Evolutionary conservation across 768 basidiomycete genomes (phyloP), one percentile per base, ranked within the genome.

Genomic region (Favolaschia claudopus): DNA sequence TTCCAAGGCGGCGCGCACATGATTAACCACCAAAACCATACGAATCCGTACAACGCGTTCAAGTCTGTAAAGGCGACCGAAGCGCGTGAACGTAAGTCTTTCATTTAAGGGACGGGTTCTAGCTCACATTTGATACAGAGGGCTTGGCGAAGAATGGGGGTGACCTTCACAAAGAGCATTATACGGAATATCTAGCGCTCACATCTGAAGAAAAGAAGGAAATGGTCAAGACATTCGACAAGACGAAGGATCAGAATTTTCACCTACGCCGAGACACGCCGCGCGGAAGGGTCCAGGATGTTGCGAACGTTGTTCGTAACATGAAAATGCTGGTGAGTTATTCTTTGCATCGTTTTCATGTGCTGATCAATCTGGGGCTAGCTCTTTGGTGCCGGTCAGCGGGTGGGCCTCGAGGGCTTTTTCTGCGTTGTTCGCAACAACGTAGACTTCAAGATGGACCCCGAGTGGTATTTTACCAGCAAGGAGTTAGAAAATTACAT

Each of bases 391-490:
- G 44, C 68, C 2, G 64, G 63, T 5, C 32, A 28, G 13, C 67
- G 59, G 22, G 55, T 65, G 14, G 63, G 69, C 0, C 47, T 66
- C 8, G 61, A 70, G 36, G 67, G 54, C 7, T 67, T 70, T 28
- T 68, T 70, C 43, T 66, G 67, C 46, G 50, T 70, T n/a, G 63
- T 70, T 2, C 54, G 62, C 5, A 62, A 56, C 28, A 58, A 52
- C 7, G 29, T 62, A 4, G 45, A 61, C 7, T 69, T 51, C 37
- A 22, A 55, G 34, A 58, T 63, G 39, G 43, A 55, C 6, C 69
- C 65, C 0, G 7, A 43, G 22, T 69, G 69, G 67, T 66, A 45
- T 34, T 70, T 70, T 40, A 67, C 65, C 0, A 37, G 27, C 7
- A 19, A 45, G 7, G 56, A 52, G 29, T 27, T 67, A 8, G 36